Evolutionary conservation across 192 early-diverging fungal species (phyloP).

Genomic region (Obelidium mucronatum): DNA sequence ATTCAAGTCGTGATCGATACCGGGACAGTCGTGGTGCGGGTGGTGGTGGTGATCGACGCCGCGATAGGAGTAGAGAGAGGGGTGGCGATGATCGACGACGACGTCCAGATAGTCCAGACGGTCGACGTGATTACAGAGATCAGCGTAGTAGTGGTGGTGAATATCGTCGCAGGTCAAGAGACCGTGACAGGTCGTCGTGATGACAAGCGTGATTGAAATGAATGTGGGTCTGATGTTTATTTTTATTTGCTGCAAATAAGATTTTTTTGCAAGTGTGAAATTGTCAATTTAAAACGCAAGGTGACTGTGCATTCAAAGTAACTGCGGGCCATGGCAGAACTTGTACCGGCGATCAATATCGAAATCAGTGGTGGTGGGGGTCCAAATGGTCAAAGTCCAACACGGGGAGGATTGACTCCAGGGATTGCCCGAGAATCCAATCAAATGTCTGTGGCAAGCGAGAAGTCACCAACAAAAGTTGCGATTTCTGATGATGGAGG

Average conservation of each 20-base stretch:
- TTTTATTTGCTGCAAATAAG: too few relatives aligned
- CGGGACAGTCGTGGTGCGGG: not conserved
- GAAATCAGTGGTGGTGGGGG: not conserved
- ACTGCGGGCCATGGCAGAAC: not conserved
- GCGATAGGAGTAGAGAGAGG: not conserved
- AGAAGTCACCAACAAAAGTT: not conserved
- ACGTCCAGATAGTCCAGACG: slow-evolving; percentile 5
- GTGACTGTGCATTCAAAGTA: not conserved
- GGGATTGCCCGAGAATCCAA: not conserved
- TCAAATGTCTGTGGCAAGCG: too few relatives aligned
- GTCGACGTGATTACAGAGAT: slow-evolving; percentile 3
- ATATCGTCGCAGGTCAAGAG: not conserved
- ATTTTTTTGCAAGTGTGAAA: too few relatives aligned
- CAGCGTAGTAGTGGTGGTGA: not conserved
- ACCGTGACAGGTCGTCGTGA: not conserved
- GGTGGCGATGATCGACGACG: slow-evolving; percentile 9
- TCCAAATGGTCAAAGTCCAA: not conserved
- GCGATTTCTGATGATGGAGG: not conserved
- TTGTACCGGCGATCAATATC: not conserved
- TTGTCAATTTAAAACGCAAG: too few relatives aligned
- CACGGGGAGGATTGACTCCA: not conserved
- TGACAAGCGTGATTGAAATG: not conserved
- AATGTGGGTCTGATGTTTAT: too few relatives aligned
- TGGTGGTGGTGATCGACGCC: not conserved
- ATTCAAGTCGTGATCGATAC: not conserved